These are phyloP conservation scores for Ophiostoma sp. DNA, from an alignment of 2,329 filamentous ascomycete species.

Conservation along the genomic window DNA sequence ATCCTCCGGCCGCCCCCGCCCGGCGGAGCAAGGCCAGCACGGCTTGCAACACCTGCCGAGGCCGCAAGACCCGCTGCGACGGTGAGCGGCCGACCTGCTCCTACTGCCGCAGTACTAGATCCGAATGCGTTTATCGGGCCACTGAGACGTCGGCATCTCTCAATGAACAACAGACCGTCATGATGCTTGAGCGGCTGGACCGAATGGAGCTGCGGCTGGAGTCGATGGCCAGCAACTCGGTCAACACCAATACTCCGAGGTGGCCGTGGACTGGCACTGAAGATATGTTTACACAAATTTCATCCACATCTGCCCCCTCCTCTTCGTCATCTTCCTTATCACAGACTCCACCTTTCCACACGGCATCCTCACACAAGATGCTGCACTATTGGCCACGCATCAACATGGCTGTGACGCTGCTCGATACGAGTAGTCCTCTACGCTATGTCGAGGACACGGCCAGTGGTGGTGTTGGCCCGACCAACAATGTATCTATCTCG, in stretches of 20 bases:
- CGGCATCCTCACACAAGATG: slow-evolving; percentile 3
- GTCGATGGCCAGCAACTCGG: neutral
- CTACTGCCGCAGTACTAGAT: neutral
- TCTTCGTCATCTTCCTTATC: neutral
- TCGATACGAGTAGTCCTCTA: neutral
- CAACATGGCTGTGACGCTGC: neutral
- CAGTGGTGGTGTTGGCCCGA: neutral
- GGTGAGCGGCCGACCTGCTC: slow-evolving; percentile 1
- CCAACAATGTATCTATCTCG: neutral
- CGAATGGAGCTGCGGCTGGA: neutral
- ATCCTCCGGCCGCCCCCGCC: neutral
- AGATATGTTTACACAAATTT: neutral
- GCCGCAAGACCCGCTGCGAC: slow-evolving; percentile 4
- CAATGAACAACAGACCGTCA: neutral
- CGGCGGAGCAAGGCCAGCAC: neutral
- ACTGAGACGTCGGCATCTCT: neutral
- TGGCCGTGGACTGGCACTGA: neutral
- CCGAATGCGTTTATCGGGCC: neutral
- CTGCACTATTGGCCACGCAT: slow-evolving; percentile 9
- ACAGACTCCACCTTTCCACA: neutral
- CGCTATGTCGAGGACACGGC: neutral
- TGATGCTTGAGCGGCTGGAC: neutral
- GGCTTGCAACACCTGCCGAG: neutral
- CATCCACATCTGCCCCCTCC: neutral
- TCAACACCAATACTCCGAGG: neutral